Conservation (phyloP, 2,329 filamentous ascomycete species). For the Fusarium secorum region DNA sequence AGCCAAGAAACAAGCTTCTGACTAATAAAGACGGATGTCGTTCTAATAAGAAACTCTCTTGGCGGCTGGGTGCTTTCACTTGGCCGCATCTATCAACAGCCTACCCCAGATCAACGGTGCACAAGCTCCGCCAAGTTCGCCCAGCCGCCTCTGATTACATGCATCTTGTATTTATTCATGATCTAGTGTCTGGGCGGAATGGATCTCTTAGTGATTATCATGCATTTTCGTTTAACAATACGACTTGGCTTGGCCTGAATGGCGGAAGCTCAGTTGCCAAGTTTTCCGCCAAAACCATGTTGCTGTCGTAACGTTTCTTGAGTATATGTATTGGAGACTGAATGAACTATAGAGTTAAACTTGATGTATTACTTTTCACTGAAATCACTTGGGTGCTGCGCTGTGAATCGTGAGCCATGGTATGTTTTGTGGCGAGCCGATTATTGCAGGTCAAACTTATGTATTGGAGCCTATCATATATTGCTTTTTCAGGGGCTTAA, state of each 20-base stretch:
- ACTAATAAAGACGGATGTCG: neutral
- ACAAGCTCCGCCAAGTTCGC: slow-evolving; percentile 21
- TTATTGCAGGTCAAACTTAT: neutral
- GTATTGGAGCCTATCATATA: neutral
- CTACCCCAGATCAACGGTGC: slow-evolving; percentile 25
- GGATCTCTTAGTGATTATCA: neutral
- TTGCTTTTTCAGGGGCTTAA: neutral
- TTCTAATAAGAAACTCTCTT: neutral
- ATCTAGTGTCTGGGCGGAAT: slow-evolving; percentile 1
- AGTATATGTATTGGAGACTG: no score
- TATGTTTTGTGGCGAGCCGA: neutral
- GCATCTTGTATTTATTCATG: slow-evolving; percentile 3
- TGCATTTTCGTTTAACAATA: neutral
- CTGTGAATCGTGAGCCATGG: neutral
- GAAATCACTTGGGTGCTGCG: neutral
- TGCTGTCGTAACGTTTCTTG: neutral
- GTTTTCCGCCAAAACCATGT: neutral
- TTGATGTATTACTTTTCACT: no score
- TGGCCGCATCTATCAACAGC: slow-evolving; percentile 1
- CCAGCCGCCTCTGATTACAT: slow-evolving; percentile 12
- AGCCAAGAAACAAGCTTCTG: slow-evolving; percentile 8
- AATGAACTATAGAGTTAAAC: neutral
- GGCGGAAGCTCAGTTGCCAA: neutral
- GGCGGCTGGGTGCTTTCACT: neutral
- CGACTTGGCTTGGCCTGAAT: neutral